A percentile compares a stretch with the other conserved stretches of the same genome.
Evolutionary conservation across 495 filamentous ascomycete species (phyloP).

Genomic region (Cairneyella variabilis): DNA sequence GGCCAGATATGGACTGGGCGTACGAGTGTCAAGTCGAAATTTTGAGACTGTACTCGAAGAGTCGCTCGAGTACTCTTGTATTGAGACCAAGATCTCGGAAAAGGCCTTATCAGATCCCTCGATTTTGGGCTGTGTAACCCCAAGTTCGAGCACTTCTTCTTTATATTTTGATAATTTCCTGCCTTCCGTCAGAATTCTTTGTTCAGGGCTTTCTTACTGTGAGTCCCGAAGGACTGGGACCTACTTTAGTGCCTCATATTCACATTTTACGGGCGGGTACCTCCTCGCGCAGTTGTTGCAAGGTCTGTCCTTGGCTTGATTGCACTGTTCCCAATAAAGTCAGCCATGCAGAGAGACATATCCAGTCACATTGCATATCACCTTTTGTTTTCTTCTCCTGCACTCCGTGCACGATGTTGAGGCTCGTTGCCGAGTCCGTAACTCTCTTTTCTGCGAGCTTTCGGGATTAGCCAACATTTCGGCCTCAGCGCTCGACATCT

Average conservation of each 20-base stretch:
- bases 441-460: slow-evolving; percentile 12
- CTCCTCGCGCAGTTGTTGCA: slow-evolving; percentile 21
- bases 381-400: slow-evolving; percentile 21
- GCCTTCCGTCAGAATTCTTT: neutral
- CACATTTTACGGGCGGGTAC: slow-evolving; percentile 18
- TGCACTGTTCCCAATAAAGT: slow-evolving; percentile 13
- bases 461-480: slow-evolving; percentile 19
- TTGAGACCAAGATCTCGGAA: neutral
- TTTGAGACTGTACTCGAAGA: neutral
- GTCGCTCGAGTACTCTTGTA: neutral
- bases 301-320: slow-evolving; percentile 22
- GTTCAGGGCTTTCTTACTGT: neutral
- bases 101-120: slow-evolving; percentile 1
- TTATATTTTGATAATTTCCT: slow-evolving; percentile 11
- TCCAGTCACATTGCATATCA: neutral
- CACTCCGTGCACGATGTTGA: slow-evolving; percentile 22
- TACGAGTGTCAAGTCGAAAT: too few species aligned
- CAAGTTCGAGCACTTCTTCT: neutral
- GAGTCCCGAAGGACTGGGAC: neutral
- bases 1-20: too few species aligned
- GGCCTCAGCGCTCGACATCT: neutral
- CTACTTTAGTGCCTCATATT: slow-evolving; percentile 15
- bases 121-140: slow-evolving; percentile 2
- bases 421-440: slow-evolving; percentile 11
- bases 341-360: neutral